phyloP scores from a whole-genome alignment of 1,284 basidiomycete genomes.

The Apiotrichum domesticum region DNA sequence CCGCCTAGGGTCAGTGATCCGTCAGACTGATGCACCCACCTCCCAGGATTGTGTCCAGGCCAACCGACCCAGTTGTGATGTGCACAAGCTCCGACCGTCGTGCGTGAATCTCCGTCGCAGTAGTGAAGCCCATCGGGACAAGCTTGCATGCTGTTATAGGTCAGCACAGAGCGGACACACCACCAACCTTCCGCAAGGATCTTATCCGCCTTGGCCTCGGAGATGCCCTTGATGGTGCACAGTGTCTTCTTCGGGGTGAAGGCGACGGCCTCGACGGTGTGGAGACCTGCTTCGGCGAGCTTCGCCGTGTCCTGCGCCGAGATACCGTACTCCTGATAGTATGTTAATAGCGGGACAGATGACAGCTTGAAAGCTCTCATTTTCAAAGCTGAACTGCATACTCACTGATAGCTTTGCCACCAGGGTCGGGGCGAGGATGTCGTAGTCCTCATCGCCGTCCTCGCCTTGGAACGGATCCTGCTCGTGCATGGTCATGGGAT shows the following conservation, averaged over 20 bases:
- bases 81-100: constrained; percentile 92
- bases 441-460: constrained; percentile 55
- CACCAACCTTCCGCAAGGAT: constrained; percentile 78
- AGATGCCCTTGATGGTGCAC: constrained; percentile 91
- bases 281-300: constrained; percentile 82
- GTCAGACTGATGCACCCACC: constrained; percentile 53
- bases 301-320: constrained; percentile 91
- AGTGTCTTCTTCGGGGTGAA: constrained; percentile 95
- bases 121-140: constrained; percentile 95
- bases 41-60: constrained; percentile 90
- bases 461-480: constrained; percentile 39
- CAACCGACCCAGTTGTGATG: constrained; percentile 94
- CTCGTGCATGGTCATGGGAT: constrained; percentile 18
- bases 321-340: constrained; percentile 70
- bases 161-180: background rate
- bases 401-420: constrained; percentile 66
- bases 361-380: background rate
- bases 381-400: constrained; percentile 1
- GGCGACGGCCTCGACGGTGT: constrained; percentile 93
- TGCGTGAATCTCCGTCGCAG: constrained; percentile 94
- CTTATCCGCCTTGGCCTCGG: constrained; percentile 96
- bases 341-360: background rate
- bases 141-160: constrained; percentile 74
- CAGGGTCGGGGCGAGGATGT: constrained; percentile 67
- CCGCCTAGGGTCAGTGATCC: constrained; percentile 57